Base-by-base conservation (phyloP, 306 rosid species). In the Quercus glauca region DNA sequence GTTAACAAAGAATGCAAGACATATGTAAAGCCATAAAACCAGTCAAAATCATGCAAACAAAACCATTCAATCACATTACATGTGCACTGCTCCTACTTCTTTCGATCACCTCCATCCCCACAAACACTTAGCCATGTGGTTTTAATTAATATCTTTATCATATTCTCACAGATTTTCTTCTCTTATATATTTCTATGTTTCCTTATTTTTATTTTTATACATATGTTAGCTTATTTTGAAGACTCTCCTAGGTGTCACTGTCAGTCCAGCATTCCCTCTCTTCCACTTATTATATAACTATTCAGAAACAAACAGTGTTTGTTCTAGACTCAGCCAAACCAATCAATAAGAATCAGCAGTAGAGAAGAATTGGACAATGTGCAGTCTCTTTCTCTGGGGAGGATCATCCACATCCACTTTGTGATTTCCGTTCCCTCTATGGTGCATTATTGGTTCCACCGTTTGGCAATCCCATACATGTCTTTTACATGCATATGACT, bases 371-470 rank as follows among this genome's bases (percentile, higher is more conserved):
- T 75, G 41, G 73, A 82, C 88, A 45, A 68, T 80, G 78, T 79
- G 35, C 56, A 23, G 60, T 60, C 55, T 28, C 71, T 75, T 3
- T 78, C 64, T 19, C 51, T 10, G 33, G 11, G 45, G 11, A 41
- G 11, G 49, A 8, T 29, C 14, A 23, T 58, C 26, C 52, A 37
- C 14, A 23, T 58, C 26, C 52, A 37, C 89, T 17, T 86, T 19
- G 87, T 84, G 67, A 74, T 4, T 73, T 82, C 88, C 85, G 84
- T 80, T 77, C 71, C 23, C 5, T 73, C 53, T 59, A 19, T 56
- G 5, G 65, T 67, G 72, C 89, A 75, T 89, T 85, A 73, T 89
- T 85, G 88, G 58, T 37, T 55, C 5, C 55, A 83, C 81, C 86
- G 84, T 78, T 58, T 20, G 43, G 29, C 71, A 15, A 53, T 68